Evolutionary conservation across 2,329 filamentous ascomycete species (phyloP).

Genomic region (Colletotrichum ledebouriae): DNA sequence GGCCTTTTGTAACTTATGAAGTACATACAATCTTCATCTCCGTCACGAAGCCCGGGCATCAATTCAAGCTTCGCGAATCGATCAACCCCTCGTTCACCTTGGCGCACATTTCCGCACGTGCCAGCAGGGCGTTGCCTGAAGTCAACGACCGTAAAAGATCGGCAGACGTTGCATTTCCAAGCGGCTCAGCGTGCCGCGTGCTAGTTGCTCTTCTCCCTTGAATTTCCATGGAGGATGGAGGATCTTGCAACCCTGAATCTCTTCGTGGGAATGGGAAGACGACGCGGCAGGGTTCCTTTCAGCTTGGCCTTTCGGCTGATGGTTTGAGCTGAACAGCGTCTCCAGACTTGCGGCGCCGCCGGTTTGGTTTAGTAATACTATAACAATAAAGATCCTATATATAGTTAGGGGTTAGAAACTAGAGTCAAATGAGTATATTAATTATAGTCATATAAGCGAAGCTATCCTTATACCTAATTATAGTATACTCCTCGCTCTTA

Average conservation of each 20-base stretch:
- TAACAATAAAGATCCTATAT: too few species aligned
- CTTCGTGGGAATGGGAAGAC: constrained; percentile 7
- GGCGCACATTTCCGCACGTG: constrained; percentile 26
- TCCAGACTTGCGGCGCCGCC: background rate
- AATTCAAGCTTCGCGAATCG: too few species aligned
- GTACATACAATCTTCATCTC: background rate
- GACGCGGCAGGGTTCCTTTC: background rate
- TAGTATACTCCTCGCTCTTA: too few species aligned
- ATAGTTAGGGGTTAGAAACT: too few species aligned
- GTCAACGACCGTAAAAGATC: background rate
- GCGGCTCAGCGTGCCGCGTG: background rate
- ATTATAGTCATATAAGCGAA: too few species aligned
- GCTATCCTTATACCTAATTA: too few species aligned
- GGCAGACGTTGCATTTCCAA: background rate
- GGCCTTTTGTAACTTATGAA: background rate
- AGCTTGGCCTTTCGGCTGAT: constrained; percentile 7
- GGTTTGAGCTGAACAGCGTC: background rate
- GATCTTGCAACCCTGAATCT: background rate
- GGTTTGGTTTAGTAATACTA: background rate
- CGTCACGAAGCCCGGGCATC: too few species aligned
- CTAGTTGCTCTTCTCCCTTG: background rate
- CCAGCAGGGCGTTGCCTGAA: constrained; percentile 4
- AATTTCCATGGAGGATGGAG: background rate
- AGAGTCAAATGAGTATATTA: too few species aligned
- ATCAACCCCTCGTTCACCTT: background rate